A percentile compares a stretch with the other conserved stretches of the same genome.
These are phyloP conservation scores for Calamus simplicifolius DNA, from an alignment of 176 grass and related monocot species.

Conservation along the genomic window DNA sequence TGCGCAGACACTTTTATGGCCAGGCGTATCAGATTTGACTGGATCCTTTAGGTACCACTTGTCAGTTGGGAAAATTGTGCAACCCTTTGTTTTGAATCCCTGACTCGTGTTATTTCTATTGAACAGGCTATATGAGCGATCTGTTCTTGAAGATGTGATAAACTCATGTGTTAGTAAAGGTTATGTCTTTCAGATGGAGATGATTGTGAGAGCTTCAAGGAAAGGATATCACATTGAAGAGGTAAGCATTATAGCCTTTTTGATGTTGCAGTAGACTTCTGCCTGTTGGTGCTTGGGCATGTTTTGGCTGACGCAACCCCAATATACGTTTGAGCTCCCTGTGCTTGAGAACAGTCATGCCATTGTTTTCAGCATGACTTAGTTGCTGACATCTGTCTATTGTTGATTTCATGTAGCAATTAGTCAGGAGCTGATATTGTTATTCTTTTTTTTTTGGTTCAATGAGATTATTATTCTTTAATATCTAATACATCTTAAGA, in stretches of 20 bases:
- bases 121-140: conserved; percentile 70
- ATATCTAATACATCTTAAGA: background rate
- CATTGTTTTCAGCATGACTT: too few species aligned
- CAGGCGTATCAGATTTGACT: conserved; percentile 88
- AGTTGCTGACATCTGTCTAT: too few species aligned
- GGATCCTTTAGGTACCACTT: conserved; percentile 75
- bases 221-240: conserved; percentile 85
- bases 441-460: conserved; percentile 3
- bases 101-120: background rate
- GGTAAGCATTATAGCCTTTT: conserved; percentile 14
- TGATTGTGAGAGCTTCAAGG: conserved; percentile 96
- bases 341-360: too few species aligned
- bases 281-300: too few species aligned
- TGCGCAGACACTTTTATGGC: conserved; percentile 82
- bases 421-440: too few species aligned
- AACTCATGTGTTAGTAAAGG: conserved; percentile 97
- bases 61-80: background rate
- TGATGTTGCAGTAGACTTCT: background rate
- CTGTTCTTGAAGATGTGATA: conserved; percentile 81
- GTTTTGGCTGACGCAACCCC: too few species aligned
- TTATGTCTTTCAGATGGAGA: conserved; percentile 98
- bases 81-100: background rate
- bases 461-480: conserved; percentile 7
- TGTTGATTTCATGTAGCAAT: too few species aligned
- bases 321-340: too few species aligned